Evolutionary conservation across 805 yeast genomes (phyloP).

Genomic region (Zygoascus bituminiphila): DNA sequence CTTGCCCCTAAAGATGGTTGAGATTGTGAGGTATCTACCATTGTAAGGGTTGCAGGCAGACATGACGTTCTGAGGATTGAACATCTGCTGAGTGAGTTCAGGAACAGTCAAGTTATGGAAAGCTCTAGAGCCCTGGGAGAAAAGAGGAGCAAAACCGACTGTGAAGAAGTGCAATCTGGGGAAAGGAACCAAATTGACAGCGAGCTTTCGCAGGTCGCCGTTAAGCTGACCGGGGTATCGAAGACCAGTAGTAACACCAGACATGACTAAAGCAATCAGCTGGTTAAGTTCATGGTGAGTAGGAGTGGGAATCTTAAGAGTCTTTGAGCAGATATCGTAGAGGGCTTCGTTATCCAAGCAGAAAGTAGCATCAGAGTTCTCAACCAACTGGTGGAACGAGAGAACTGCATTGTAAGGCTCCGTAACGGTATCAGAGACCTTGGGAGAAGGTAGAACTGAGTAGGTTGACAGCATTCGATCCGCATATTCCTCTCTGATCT

Average conservation of each 20-base stretch:
- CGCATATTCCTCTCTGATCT: constrained; percentile 86
- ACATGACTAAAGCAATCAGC: constrained; percentile 85
- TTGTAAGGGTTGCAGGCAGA: constrained; percentile 91
- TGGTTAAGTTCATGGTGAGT: constrained; percentile 72
- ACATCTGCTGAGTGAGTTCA: constrained; percentile 91
- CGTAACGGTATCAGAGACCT: constrained; percentile 85
- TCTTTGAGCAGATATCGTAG: constrained; percentile 80
- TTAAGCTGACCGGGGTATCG: constrained; percentile 95
- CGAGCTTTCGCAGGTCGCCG: constrained; percentile 86
- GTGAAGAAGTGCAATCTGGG: constrained; percentile 94
- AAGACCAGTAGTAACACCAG: constrained; percentile 90
- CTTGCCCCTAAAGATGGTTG: constrained; percentile 91
- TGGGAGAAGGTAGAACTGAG: constrained; percentile 92
- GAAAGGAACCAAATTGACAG: constrained; percentile 92
- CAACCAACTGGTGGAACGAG: constrained; percentile 88
- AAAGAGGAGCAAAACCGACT: constrained; percentile 92
- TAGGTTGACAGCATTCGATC: constrained; percentile 97
- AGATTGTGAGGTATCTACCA: constrained; percentile 88
- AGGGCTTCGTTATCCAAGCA: constrained; percentile 94
- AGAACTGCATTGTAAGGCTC: constrained; percentile 94
- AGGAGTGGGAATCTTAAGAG: constrained; percentile 74
- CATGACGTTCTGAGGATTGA: constrained; percentile 90
- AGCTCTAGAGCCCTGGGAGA: constrained; percentile 70
- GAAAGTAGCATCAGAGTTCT: constrained; percentile 86
- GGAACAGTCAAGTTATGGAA: constrained; percentile 85